These are phyloP conservation scores for Populus deltoides DNA, from an alignment of 345 rosid species.

Conservation along the genomic window DNA sequence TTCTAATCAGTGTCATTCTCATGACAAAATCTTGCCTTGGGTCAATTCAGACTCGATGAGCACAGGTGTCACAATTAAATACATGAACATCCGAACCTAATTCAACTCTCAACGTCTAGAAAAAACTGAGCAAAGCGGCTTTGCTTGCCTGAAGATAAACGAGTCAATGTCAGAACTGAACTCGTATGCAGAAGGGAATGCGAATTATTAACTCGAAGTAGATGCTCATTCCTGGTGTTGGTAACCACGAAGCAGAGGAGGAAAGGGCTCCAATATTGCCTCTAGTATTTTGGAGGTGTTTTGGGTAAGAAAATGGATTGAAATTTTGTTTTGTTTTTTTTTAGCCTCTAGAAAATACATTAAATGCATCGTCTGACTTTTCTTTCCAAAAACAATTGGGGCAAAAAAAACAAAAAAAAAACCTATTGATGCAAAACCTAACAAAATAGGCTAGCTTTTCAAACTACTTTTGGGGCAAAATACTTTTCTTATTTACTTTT, in stretches of 20 bases:
- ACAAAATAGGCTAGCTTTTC: no score
- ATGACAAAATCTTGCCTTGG: not conserved
- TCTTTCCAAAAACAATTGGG: no score
- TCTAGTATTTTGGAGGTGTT: slow-evolving; percentile 42
- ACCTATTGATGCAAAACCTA: no score
- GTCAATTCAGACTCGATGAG: slow-evolving; percentile 52
- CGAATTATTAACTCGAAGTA: slow-evolving; percentile 39
- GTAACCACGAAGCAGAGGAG: slow-evolving; percentile 47
- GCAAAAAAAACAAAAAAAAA: no score
- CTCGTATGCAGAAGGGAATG: not conserved
- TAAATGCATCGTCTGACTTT: no score
- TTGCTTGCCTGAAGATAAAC: slow-evolving; percentile 52
- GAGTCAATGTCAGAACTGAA: not conserved
- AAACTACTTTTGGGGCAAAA: no score
- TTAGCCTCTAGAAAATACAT: no score
- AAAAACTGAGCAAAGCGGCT: slow-evolving; percentile 49
- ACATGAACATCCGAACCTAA: slow-evolving; percentile 40
- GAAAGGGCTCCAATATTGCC: slow-evolving; percentile 58
- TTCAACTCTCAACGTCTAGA: slow-evolving; percentile 60
- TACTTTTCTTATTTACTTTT: no score
- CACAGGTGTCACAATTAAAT: slow-evolving; percentile 55
- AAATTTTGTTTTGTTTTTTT: no score
- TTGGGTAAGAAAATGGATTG: slow-evolving; percentile 15
- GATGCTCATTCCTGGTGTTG: slow-evolving; percentile 45
- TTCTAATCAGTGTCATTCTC: no score